These are phyloP conservation scores for Mycena latifolia DNA, from an alignment of 768 basidiomycete genomes.

Conservation along the genomic window DNA sequence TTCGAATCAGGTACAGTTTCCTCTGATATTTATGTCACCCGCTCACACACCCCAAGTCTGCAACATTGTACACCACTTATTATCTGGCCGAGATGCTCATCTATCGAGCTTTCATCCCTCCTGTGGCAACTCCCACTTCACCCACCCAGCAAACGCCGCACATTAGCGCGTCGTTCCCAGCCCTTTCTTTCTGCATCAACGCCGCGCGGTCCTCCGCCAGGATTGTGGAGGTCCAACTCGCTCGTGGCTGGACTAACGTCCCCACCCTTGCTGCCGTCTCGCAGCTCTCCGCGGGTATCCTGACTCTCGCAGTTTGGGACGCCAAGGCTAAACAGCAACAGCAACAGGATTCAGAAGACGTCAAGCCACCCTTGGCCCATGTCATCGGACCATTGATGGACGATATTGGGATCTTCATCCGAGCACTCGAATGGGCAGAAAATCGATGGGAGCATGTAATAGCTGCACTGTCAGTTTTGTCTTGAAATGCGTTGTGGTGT, in stretches of 20 bases:
- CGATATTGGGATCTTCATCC: conserved; percentile 57
- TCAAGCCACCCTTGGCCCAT: conserved; percentile 48
- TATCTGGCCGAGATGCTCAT: conserved; percentile 75
- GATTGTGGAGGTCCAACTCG: conserved; percentile 67
- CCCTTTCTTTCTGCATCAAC: conserved; percentile 68
- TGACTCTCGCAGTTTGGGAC: conserved; percentile 72
- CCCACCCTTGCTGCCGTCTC: conserved; percentile 59
- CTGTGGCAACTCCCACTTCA: conserved; percentile 40
- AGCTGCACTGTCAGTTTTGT: conserved; percentile 48
- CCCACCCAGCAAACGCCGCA: conserved; percentile 32
- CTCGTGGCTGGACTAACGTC: conserved; percentile 56
- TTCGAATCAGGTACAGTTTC: conserved; percentile 54
- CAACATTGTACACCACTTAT: conserved; percentile 68
- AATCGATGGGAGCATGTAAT: conserved; percentile 50
- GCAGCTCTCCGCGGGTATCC: conserved; percentile 63
- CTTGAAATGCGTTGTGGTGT: not conserved
- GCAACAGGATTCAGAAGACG: conserved; percentile 49
- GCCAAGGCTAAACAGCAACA: conserved; percentile 63
- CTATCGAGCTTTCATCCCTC: conserved; percentile 76
- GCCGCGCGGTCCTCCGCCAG: conserved; percentile 72
- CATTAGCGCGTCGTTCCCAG: conserved; percentile 54
- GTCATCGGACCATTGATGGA: conserved; percentile 50
- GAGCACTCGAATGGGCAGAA: conserved; percentile 53
- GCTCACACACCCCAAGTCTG: conserved; percentile 46
- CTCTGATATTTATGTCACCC: not conserved